These are phyloP conservation scores for Nitzschia sp. DNA, from an alignment of 108 stramenopile species.

Conservation along the genomic window DNA sequence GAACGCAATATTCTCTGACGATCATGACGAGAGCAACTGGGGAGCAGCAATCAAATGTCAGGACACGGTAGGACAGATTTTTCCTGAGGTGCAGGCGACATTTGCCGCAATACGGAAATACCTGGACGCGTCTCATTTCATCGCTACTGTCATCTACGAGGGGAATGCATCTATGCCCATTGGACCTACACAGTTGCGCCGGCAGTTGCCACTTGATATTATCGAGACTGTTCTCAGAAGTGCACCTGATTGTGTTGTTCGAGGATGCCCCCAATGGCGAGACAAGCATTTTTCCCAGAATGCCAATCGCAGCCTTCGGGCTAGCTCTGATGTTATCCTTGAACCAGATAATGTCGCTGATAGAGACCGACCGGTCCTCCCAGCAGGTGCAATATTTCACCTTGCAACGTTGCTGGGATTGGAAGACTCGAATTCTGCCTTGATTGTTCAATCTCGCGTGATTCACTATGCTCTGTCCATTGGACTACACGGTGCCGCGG, in stretches of 20 bases:
- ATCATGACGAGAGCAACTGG: constrained; percentile 14
- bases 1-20: constrained; percentile 25
- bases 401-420: constrained; percentile 61
- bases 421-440: constrained; percentile 21
- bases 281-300: constrained; percentile 32
- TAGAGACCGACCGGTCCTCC: constrained; percentile 48
- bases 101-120: constrained; percentile 41
- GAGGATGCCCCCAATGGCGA: constrained; percentile 62
- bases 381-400: constrained; percentile 60
- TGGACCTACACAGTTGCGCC: constrained; percentile 24
- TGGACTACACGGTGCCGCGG: constrained; percentile 55
- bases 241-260: constrained; percentile 41
- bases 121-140: constrained; percentile 62
- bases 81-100: constrained; percentile 44
- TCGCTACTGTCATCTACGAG: constrained; percentile 33
- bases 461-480: constrained; percentile 42
- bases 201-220: constrained; percentile 38
- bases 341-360: constrained; percentile 1
- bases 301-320: constrained; percentile 31
- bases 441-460: constrained; percentile 52
- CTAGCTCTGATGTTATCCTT: not conserved
- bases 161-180: constrained; percentile 24
- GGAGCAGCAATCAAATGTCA: constrained; percentile 34
- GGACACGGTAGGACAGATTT: constrained; percentile 46
- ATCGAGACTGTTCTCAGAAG: constrained; percentile 45